A percentile compares a stretch with the other conserved stretches of the same genome.
These are phyloP conservation scores for Grigorovia humatica DNA, from an alignment of 805 yeast species.

Conservation along the genomic window DNA sequence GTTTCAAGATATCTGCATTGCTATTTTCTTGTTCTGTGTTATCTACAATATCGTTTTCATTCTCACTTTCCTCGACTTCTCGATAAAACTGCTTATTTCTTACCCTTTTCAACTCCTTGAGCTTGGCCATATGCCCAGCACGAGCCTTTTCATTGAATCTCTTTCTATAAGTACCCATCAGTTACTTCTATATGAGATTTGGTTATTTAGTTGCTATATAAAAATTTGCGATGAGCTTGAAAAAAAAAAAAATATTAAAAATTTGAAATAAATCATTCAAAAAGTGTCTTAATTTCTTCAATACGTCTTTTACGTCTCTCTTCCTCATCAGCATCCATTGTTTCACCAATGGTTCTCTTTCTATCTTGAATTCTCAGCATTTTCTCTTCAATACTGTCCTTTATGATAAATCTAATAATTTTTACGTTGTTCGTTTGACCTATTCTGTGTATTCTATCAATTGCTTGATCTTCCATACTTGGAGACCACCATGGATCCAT, in stretches of 20 bases:
- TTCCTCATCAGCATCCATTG: constrained; percentile 64
- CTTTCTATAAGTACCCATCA: constrained; percentile 74
- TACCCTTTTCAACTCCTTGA: constrained; percentile 53
- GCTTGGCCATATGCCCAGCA: constrained; percentile 72
- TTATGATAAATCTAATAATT: constrained; percentile 71
- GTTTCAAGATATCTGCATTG: constrained; percentile 52
- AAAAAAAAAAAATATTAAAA: neutral
- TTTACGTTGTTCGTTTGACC: constrained; percentile 70
- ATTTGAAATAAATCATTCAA: constrained; percentile 29
- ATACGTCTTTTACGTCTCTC: constrained; percentile 59
- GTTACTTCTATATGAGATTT: neutral
- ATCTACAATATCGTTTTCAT: constrained; percentile 19
- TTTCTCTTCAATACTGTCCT: constrained; percentile 74
- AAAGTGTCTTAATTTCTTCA: constrained; percentile 61
- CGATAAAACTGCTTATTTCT: constrained; percentile 61
- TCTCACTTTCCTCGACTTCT: constrained; percentile 37
- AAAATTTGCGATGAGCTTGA: constrained; percentile 6
- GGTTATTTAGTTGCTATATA: neutral
- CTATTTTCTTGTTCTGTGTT: constrained; percentile 30
- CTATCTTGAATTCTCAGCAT: constrained; percentile 83
- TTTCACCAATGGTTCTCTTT: constrained; percentile 72
- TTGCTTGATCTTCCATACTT: constrained; percentile 83
- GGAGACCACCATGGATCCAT: constrained; percentile 99
- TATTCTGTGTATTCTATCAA: constrained; percentile 82
- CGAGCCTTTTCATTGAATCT: constrained; percentile 82